Evolutionary conservation across 2,329 filamentous ascomycete genomes (phyloP).

Genomic region (Trichoderma sp.): DNA sequence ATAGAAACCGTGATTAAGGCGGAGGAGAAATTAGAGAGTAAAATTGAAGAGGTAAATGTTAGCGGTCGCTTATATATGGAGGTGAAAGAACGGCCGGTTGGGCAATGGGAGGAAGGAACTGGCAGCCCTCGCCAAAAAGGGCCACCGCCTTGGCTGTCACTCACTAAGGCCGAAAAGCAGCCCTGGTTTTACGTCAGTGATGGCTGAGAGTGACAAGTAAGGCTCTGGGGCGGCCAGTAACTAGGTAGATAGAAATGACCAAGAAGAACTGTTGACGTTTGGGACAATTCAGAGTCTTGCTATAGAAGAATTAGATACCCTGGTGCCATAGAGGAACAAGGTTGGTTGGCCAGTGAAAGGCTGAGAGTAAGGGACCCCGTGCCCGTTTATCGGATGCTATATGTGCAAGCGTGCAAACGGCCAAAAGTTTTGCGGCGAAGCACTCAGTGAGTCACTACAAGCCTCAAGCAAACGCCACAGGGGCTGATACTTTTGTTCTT

Average conservation of each 20-base stretch:
- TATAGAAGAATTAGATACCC: background rate
- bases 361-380: too few species aligned
- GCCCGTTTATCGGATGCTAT: background rate
- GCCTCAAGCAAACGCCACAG: background rate
- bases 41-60: constrained; percentile 29
- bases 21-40: constrained; percentile 20
- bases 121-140: constrained; percentile 38
- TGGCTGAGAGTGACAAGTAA: background rate
- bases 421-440: background rate
- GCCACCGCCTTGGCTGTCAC: constrained; percentile 23
- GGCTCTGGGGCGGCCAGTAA: background rate
- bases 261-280: background rate
- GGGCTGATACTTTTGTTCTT: too few species aligned
- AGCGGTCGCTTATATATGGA: background rate
- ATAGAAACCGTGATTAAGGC: constrained; percentile 12
- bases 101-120: constrained; percentile 32
- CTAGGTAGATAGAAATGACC: background rate
- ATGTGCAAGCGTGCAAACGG: background rate
- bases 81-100: constrained; percentile 28
- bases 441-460: background rate
- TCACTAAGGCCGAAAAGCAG: constrained; percentile 33
- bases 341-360: too few species aligned
- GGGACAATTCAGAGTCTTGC: background rate
- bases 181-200: constrained; percentile 23
- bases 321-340: too few species aligned